Conservation (phyloP, 768 basidiomycete species). For the Cystobasidium tubakii region DNA sequence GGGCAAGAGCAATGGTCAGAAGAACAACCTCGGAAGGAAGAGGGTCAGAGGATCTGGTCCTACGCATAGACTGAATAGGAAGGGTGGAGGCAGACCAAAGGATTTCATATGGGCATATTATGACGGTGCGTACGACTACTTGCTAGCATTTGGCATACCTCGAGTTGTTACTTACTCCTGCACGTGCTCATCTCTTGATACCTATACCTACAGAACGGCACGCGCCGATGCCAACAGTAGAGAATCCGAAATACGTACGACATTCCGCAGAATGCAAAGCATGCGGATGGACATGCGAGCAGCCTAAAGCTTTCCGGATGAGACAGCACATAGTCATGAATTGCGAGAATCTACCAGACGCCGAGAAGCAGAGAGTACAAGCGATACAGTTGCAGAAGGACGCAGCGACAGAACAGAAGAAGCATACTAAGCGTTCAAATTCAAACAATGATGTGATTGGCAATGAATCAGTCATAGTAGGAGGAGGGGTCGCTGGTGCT, state of each 20-base stretch:
- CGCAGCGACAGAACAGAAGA: slow-evolving; percentile 6
- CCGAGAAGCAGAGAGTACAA: slow-evolving; percentile 8
- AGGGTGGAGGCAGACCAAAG: slow-evolving; percentile 30
- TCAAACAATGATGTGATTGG: neutral
- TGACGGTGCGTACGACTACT: neutral
- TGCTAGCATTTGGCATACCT: too few species aligned
- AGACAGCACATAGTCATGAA: slow-evolving; percentile 30
- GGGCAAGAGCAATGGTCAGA: neutral
- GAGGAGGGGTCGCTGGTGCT: neutral
- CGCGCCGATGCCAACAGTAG: neutral
- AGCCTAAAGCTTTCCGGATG: slow-evolving; percentile 46
- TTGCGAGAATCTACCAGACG: slow-evolving; percentile 15
- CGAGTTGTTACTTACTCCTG: too few species aligned
- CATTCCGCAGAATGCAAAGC: slow-evolving; percentile 38
- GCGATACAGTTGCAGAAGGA: slow-evolving; percentile 24
- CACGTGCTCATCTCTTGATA: neutral
- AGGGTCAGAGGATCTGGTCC: neutral
- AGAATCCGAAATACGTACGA: neutral
- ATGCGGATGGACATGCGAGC: slow-evolving; percentile 44
- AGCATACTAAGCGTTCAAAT: slow-evolving; percentile 10
- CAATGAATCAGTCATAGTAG: neutral
- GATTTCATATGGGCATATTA: slow-evolving; percentile 35
- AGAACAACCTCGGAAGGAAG: neutral
- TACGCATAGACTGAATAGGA: slow-evolving; percentile 1
- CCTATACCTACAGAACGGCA: neutral